These are phyloP conservation scores for Fraxinus nigra DNA, from an alignment of 305 asterid genomes.

Conservation along the genomic window DNA sequence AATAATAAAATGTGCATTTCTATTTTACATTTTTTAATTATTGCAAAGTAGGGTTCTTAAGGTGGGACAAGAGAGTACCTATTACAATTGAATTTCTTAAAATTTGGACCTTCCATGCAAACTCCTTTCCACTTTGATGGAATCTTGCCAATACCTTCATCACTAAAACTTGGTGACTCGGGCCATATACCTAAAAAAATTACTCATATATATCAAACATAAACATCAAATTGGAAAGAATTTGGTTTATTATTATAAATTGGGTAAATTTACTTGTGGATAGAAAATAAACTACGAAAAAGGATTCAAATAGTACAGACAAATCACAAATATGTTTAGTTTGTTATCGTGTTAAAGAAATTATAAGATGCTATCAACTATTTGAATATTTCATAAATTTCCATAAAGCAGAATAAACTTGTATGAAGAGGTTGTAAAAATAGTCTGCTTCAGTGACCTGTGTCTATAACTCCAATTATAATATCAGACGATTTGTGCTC, in stretches of 20 bases:
- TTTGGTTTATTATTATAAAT: not conserved
- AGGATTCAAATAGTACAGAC: not conserved
- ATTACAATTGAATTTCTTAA: conserved; percentile 57
- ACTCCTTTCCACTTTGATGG: conserved; percentile 81
- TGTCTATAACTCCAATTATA: conserved; percentile 47
- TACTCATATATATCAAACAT: not conserved
- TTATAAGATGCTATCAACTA: not conserved
- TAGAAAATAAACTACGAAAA: not conserved
- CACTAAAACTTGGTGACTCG: conserved; percentile 67
- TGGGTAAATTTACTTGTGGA: not conserved
- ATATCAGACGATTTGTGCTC: conserved; percentile 42
- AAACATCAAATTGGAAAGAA: not conserved
- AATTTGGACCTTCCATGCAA: conserved; percentile 67
- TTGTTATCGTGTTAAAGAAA: not conserved
- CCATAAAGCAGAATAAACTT: not conserved
- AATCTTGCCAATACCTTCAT: conserved; percentile 43
- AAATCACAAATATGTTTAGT: not conserved
- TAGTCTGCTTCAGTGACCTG: conserved; percentile 41
- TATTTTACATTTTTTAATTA: not conserved
- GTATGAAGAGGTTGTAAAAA: not conserved
- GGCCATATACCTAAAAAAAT: conserved; percentile 69
- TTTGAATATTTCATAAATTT: not conserved
- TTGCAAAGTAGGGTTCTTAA: not conserved
- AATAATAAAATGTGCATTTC: not conserved
- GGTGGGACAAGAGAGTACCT: conserved; percentile 32